Conservation (phyloP, 2,329 filamentous ascomycete species). For the Talaromyces sp. region DNA sequence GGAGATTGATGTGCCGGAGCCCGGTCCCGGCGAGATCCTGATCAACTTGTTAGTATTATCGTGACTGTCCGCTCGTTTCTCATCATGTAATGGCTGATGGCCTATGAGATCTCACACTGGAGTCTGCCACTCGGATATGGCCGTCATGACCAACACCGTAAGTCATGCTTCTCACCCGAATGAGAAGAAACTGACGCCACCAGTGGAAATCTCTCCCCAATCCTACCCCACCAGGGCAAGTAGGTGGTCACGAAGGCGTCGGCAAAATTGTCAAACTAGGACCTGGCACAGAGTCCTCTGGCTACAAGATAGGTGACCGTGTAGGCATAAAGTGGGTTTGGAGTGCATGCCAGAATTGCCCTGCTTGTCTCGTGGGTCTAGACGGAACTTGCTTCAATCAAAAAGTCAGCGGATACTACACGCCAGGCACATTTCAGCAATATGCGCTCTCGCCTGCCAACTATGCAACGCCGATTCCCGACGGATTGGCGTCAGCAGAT, state of each 20-base stretch:
- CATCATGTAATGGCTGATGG: not conserved
- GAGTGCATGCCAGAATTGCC: conserved; percentile 53
- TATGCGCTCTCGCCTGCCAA: conserved; percentile 61
- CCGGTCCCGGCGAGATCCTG: conserved; percentile 59
- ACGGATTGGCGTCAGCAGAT: conserved; percentile 54
- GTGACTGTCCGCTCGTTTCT: not conserved
- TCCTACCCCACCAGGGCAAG: conserved; percentile 58
- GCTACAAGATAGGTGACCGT: conserved; percentile 62
- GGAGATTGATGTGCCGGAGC: conserved; percentile 62
- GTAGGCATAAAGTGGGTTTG: conserved; percentile 69
- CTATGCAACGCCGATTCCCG: conserved; percentile 68
- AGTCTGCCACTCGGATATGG: conserved; percentile 62
- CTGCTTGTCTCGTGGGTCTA: conserved; percentile 52
- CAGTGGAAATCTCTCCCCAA: conserved; percentile 56
- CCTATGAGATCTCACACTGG: conserved; percentile 56
- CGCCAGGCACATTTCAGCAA: conserved; percentile 69
- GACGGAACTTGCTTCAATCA: conserved; percentile 56
- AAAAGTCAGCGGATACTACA: conserved; percentile 63
- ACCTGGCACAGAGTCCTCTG: conserved; percentile 53
- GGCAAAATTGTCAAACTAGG: conserved; percentile 64
- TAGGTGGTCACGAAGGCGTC: conserved; percentile 68
- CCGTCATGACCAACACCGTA: conserved; percentile 50
- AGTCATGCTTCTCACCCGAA: not conserved
- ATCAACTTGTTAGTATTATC: conserved; percentile 55
- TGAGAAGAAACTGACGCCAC: conserved; percentile 3